Conservation (phyloP, 345 rosid genomes). For the Balakata baccata region DNA sequence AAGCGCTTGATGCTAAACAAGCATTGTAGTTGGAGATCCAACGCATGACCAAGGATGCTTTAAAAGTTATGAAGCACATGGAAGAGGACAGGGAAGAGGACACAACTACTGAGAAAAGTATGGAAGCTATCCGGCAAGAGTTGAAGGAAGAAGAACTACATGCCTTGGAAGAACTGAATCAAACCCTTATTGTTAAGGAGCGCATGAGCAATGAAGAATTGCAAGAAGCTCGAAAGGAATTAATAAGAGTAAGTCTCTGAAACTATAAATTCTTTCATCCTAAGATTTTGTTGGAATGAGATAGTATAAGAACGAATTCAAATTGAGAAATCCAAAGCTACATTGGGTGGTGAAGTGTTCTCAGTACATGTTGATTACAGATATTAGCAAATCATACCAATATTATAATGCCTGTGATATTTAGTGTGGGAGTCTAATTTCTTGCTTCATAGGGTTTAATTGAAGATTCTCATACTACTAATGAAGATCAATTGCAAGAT, state of each 20-base stretch:
- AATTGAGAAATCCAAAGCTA: background rate
- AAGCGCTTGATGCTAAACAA: constrained; percentile 53
- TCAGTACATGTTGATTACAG: too few relatives aligned
- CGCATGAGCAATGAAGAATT: constrained; percentile 50
- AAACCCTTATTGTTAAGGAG: constrained; percentile 46
- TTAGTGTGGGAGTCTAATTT: too few relatives aligned
- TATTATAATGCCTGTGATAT: too few relatives aligned
- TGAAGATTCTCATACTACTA: too few relatives aligned
- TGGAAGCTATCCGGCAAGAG: constrained; percentile 36
- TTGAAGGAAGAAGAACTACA: constrained; percentile 51
- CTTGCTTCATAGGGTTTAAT: too few relatives aligned
- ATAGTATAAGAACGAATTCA: background rate
- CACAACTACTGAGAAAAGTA: constrained; percentile 30
- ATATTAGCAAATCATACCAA: too few relatives aligned
- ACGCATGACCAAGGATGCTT: constrained; percentile 48
- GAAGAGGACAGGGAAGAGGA: constrained; percentile 53
- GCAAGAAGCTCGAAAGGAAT: constrained; percentile 62
- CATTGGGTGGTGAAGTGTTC: background rate
- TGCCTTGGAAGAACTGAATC: constrained; percentile 34
- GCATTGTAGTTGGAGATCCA: constrained; percentile 69
- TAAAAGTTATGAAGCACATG: constrained; percentile 62
- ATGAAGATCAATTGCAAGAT: too few relatives aligned
- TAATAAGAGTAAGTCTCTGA: constrained; percentile 42
- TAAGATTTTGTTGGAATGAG: too few relatives aligned
- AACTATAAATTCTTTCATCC: too few relatives aligned